These are phyloP conservation scores for Pterocarpus macrocarpus DNA, from an alignment of 306 rosid species.

Conservation along the genomic window DNA sequence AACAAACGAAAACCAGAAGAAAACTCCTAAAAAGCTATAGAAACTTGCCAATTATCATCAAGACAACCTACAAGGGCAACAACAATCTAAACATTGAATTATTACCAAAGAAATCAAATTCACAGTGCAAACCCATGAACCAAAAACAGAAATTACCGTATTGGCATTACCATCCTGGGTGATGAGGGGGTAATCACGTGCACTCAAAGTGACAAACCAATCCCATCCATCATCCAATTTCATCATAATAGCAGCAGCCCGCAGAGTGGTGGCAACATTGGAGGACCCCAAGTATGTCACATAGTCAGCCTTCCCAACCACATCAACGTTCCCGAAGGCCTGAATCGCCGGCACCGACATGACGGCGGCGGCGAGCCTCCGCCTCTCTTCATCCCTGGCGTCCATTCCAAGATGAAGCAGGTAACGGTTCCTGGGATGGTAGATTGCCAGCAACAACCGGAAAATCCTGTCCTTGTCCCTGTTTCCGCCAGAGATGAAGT, in stretches of 20 bases:
- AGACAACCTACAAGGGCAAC: background rate
- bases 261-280: conserved; percentile 65
- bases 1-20: background rate
- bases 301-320: conserved; percentile 82
- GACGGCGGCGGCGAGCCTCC: conserved; percentile 43
- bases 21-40: background rate
- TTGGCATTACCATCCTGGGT: conserved; percentile 90
- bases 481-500: conserved; percentile 71
- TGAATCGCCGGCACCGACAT: conserved; percentile 71
- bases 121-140: conserved; percentile 4
- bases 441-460: conserved; percentile 74
- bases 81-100: background rate
- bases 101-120: background rate
- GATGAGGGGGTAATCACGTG: conserved; percentile 78
- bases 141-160: conserved; percentile 50
- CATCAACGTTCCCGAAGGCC: conserved; percentile 80
- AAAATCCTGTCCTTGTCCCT: conserved; percentile 74
- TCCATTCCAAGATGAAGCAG: conserved; percentile 73
- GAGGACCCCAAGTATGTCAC: conserved; percentile 76
- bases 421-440: conserved; percentile 84
- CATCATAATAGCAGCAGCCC: conserved; percentile 85
- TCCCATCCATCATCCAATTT: conserved; percentile 78
- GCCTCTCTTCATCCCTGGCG: conserved; percentile 72
- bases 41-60: background rate
- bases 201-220: conserved; percentile 84